Conservation (phyloP, 495 filamentous ascomycete species). For the Talaromyces thailandensis region DNA sequence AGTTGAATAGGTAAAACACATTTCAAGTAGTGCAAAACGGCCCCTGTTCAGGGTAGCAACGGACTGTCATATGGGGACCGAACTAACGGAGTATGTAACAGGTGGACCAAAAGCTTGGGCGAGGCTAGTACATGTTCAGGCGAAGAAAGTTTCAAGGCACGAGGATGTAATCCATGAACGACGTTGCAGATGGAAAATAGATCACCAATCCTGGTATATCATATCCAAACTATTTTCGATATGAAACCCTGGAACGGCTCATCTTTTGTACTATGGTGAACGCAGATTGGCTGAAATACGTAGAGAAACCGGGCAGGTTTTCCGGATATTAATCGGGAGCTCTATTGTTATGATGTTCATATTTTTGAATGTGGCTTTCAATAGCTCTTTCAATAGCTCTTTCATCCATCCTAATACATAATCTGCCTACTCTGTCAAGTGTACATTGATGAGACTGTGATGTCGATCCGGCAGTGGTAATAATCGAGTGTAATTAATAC, state of each 20-base stretch:
- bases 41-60: neutral
- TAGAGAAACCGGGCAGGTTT: neutral
- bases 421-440: neutral
- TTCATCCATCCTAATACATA: neutral
- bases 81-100: neutral
- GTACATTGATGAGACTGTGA: neutral
- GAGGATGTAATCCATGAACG: neutral
- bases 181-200: neutral
- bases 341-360: neutral
- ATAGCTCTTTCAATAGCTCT: neutral
- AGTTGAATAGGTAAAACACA: neutral
- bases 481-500: neutral
- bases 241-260: neutral
- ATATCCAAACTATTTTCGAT: neutral
- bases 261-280: neutral
- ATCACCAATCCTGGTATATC: neutral
- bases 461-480: neutral
- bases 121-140: neutral
- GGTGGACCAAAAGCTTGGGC: neutral
- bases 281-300: neutral
- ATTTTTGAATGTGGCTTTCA: neutral
- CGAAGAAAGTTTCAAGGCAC: neutral
- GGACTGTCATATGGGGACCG: neutral
- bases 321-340: neutral
- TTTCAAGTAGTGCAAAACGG: neutral